Base-by-base conservation (phyloP, 2,329 filamentous ascomycete genomes). In the Pezicula neosporulosa region DNA sequence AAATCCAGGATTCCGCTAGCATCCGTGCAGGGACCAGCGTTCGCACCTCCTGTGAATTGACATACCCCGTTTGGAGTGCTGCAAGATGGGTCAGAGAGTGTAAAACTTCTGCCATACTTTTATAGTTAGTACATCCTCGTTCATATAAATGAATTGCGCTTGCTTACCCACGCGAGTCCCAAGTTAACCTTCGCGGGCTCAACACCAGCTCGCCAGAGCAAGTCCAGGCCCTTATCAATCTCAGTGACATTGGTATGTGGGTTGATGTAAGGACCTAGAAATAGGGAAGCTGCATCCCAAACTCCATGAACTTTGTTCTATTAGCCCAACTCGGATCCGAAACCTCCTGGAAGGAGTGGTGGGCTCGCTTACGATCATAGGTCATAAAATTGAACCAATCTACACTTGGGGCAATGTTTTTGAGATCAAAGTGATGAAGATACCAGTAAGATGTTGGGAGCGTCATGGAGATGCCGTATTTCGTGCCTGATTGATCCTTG, bases 101-200 rank as follows among this genome's bases (percentile, higher is more conserved):
- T 76, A 41, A 72, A 76, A 1, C 68, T 65, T 6, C 74, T 62
- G 1, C 73, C 74, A 45, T 78, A 78, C 45, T 44, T 3, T 37
- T 48, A 13, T 24, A 30, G 47, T 18, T 24, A 21, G 27, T 30
- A 10, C 13, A 33, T 21, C 27, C 19, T 27, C 8, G 7, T 30
- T 12, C 28, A 30, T 30, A 9, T 10, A 41, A 30, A 9, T 46
- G 19, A 33, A 19, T 3, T 27, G 33, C 39, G 35, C 16, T 27
- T 21, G 21, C 21, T 21, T 21, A 21, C 30, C 47, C 66, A 68
- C 1, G 71, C 74, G 1, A 76, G 51, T 3, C 75, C 75, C 4
- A 77, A 57, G 44, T 72, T 71, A 44, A 77, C 60, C 53, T 76
- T 73, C 10, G 52, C 49, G 0, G 69, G 64, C 38, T 69, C 53